A percentile compares a stretch with the other conserved stretches of the same genome.
Evolutionary conservation across 306 rosid genomes (phyloP).

Genomic region (Cyamopsis tetragonoloba): DNA sequence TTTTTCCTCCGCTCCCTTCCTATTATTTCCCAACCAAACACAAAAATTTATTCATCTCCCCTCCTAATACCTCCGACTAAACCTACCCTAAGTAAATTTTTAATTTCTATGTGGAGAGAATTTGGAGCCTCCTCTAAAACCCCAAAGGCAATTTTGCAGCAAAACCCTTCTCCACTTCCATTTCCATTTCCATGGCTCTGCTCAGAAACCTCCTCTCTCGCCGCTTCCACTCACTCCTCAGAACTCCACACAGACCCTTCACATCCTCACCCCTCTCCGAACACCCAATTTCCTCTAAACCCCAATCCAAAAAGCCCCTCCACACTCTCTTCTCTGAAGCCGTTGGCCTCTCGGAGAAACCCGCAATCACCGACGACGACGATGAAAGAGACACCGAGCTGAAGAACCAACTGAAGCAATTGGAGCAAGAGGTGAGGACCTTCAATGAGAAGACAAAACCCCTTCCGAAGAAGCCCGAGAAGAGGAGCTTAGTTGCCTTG

Average conservation of each 20-base stretch:
- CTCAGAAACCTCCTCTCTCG: slow-evolving; percentile 28
- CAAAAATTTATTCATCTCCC: too few species aligned
- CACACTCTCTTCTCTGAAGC: slow-evolving; percentile 43
- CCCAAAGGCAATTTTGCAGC: too few species aligned
- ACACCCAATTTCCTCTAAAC: neutral
- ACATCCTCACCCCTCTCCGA: slow-evolving; percentile 19
- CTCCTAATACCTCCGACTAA: too few species aligned
- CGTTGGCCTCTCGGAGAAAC: slow-evolving; percentile 21
- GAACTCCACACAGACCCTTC: slow-evolving; percentile 18
- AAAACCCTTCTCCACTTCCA: neutral
- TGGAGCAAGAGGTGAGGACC: slow-evolving; percentile 31
- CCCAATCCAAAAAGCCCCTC: slow-evolving; percentile 31
- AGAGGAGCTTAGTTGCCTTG: slow-evolving; percentile 21
- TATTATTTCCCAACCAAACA: too few species aligned
- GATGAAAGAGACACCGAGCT: slow-evolving; percentile 14
- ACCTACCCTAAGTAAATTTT: too few species aligned
- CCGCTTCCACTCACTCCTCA: slow-evolving; percentile 24
- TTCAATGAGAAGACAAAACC: slow-evolving; percentile 1
- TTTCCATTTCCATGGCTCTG: slow-evolving; percentile 31
- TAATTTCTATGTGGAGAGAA: too few species aligned
- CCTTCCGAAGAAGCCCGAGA: neutral
- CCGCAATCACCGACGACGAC: neutral
- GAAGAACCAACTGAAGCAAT: slow-evolving; percentile 29
- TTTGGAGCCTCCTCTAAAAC: too few species aligned
- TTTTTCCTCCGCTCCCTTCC: too few species aligned